These are phyloP conservation scores for Euphorbia corollata DNA, from an alignment of 441 rosid genomes.

Conservation along the genomic window DNA sequence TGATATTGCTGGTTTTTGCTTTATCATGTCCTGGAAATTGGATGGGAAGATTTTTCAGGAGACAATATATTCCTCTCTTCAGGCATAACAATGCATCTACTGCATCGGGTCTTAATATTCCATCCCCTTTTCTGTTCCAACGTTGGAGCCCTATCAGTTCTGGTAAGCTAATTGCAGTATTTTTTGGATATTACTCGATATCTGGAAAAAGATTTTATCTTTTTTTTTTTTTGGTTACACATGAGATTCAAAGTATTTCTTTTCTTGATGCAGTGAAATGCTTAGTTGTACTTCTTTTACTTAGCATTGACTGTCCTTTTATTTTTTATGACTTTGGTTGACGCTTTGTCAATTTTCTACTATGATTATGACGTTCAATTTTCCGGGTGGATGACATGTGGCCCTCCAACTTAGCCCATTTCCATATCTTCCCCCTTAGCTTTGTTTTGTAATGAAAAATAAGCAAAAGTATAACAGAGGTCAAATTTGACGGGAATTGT, in stretches of 20 bases:
- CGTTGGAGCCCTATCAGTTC: conserved; percentile 83
- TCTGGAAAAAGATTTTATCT: neutral
- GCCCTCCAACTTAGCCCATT: neutral
- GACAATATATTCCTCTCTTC: conserved; percentile 74
- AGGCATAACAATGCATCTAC: conserved; percentile 54
- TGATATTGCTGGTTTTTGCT: conserved; percentile 66
- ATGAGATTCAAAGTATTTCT: neutral
- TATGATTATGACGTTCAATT: neutral
- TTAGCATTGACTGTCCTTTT: neutral
- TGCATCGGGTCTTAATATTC: conserved; percentile 62
- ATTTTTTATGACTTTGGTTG: neutral
- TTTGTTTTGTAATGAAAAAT: no score
- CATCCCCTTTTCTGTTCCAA: conserved; percentile 70
- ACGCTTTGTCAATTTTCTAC: neutral
- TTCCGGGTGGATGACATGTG: neutral
- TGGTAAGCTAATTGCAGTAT: conserved; percentile 36
- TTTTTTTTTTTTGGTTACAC: neutral
- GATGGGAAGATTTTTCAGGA: conserved; percentile 56
- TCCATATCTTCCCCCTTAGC: no score
- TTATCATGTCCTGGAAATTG: conserved; percentile 65
- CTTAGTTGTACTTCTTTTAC: neutral
- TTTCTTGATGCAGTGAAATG: neutral
- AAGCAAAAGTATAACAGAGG: no score
- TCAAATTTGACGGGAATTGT: no score
- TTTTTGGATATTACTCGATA: neutral